A percentile compares a stretch with the other conserved stretches of the same genome.
These are phyloP conservation scores for Draba incana DNA, from an alignment of 345 rosid species.

Conservation along the genomic window DNA sequence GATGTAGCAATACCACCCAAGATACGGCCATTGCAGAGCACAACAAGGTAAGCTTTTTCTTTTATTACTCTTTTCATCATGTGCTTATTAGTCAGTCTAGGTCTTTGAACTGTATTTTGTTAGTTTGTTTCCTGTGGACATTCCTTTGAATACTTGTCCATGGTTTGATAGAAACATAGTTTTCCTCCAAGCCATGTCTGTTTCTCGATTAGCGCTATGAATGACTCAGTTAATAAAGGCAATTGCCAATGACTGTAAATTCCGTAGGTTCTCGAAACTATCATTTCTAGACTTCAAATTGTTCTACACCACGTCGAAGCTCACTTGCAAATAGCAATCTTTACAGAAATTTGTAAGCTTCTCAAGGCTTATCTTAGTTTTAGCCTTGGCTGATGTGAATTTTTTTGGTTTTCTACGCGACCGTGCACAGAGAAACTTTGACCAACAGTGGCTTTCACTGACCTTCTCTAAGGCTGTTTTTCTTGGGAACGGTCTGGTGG, in stretches of 20 bases:
- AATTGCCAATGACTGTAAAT: constrained; percentile 8
- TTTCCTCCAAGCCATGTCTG: background rate
- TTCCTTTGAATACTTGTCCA: background rate
- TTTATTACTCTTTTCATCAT: background rate
- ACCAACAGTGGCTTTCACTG: constrained; percentile 86
- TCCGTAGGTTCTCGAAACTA: constrained; percentile 2
- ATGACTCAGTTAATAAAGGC: no score
- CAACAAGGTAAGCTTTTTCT: constrained; percentile 62
- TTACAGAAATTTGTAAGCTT: background rate
- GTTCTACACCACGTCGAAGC: constrained; percentile 10
- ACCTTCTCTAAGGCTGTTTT: constrained; percentile 96
- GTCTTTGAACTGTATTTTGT: background rate
- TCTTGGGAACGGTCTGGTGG: constrained; percentile 92
- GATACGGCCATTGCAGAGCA: constrained; percentile 99
- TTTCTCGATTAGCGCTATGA: constrained; percentile 12
- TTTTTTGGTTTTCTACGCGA: constrained; percentile 12
- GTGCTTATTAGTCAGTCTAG: background rate
- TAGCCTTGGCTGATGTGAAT: constrained; percentile 20
- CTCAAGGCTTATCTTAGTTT: constrained; percentile 1
- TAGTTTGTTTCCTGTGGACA: background rate
- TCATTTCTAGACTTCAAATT: constrained; percentile 2
- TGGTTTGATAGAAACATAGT: constrained; percentile 1
- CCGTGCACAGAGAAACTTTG: constrained; percentile 75
- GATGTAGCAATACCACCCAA: no score
- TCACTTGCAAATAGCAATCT: background rate